Evolutionary conservation across 2,329 filamentous ascomycete genomes (phyloP).

Genomic region (Bipolaris cookei): DNA sequence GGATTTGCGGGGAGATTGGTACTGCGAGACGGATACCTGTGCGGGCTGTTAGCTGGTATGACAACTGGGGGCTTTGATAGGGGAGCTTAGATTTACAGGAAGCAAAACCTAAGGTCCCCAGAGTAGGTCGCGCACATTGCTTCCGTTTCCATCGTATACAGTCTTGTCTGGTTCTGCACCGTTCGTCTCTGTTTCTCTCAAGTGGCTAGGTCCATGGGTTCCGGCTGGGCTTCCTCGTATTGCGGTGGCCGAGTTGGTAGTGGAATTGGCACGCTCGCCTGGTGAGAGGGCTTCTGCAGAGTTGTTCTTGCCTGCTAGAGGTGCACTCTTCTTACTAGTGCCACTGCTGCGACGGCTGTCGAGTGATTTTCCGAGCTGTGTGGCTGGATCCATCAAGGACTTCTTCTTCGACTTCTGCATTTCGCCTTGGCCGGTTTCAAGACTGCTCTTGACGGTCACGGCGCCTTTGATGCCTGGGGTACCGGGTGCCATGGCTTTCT

Average conservation of each 20-base stretch:
- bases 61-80: constrained; percentile 1
- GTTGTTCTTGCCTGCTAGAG: constrained; percentile 34
- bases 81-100: constrained; percentile 43
- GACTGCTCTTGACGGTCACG: constrained; percentile 86
- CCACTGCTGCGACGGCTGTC: constrained; percentile 91
- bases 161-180: constrained; percentile 27
- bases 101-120: constrained; percentile 51
- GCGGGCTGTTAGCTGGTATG: constrained; percentile 18
- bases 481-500: constrained; percentile 86
- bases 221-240: constrained; percentile 42
- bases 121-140: constrained; percentile 54
- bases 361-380: constrained; percentile 76
- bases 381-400: constrained; percentile 55
- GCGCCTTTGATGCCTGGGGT: constrained; percentile 85
- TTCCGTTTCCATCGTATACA: constrained; percentile 42
- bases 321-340: constrained; percentile 77
- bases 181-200: constrained; percentile 42
- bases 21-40: constrained; percentile 8
- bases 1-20: constrained; percentile 28
- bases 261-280: constrained; percentile 32
- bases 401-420: constrained; percentile 55
- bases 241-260: constrained; percentile 37
- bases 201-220: constrained; percentile 42
- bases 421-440: constrained; percentile 82
- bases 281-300: constrained; percentile 37